phyloP scores from a whole-genome alignment of 2,329 filamentous ascomycete genomes.

The Chalara sp. region DNA sequence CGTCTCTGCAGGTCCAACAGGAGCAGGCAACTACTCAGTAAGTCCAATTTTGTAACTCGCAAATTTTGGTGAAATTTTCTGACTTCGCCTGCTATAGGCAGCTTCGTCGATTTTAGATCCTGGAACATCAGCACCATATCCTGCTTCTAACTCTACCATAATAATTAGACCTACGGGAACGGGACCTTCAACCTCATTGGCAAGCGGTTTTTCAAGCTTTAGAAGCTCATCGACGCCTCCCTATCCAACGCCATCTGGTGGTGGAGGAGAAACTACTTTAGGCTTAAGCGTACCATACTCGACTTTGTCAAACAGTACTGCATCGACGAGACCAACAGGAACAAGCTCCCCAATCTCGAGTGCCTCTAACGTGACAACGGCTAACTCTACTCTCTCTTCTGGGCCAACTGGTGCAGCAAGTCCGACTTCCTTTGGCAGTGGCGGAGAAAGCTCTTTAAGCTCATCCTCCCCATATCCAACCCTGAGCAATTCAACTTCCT shows the following conservation, averaged over 20 bases:
- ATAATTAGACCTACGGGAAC: background rate
- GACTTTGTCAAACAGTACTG: background rate
- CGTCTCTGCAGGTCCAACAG: conserved; percentile 2
- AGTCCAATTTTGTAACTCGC: background rate
- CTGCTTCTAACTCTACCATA: background rate
- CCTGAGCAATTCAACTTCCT: conserved; percentile 3
- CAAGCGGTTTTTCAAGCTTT: background rate
- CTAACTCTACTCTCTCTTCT: background rate
- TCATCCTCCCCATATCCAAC: conserved; percentile 7
- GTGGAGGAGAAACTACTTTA: background rate
- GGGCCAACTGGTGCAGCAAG: background rate
- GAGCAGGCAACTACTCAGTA: background rate
- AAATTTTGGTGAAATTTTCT: background rate
- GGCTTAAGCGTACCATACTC: background rate
- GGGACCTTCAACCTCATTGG: background rate
- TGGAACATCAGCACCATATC: conserved; percentile 1
- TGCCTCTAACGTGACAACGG: background rate
- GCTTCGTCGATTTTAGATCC: background rate
- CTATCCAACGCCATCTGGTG: background rate
- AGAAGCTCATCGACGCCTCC: background rate
- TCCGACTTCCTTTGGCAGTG: background rate
- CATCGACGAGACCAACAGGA: no score
- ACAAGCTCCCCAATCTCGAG: no score
- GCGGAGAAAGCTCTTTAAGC: background rate
- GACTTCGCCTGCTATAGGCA: background rate